Evolutionary conservation across 768 basidiomycete species (phyloP), one percentile per base, ranked within the genome.

Genomic region (Phallus indusiatus): DNA sequence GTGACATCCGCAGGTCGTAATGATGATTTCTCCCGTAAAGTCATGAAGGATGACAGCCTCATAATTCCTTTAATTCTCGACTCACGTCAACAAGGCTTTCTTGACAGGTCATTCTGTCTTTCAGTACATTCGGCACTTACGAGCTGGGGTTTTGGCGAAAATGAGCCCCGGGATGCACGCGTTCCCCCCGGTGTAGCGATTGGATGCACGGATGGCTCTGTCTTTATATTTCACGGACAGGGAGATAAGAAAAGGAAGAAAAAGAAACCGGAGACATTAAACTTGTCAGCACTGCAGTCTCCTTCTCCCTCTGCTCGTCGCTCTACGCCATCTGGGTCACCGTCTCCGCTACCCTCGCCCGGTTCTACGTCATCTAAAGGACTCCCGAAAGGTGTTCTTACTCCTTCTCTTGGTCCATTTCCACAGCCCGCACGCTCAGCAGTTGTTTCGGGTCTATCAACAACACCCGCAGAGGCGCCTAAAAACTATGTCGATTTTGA

Each of bases 401-500:
- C 17, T 17, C 28, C 21, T 59, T 22, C 48, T 18, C 47, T 70
- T 68, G 47, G 62, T 77, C 9, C 79, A 81, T 4, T 84, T 86
- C 67, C 74, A 74, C 37, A 70, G 84, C 11, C 78, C n/a, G 71
- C 78, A 24, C 79, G 82, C 54, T 78, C 86, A 17, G 77, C 80
- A 5, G 78, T 85, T 5, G 85, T 88, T 1, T 86, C 88, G n/a
- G 84, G 82, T 11, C 72, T 92, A 5, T 87, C 82, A 8, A 74
- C 74, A 9, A 85, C 88, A 61, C 79, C 80, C 60, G 87, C 81
- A 0, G 86, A 90, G 67, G 90, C 89, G 0, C 82, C 87, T 0
- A 88, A 81, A 71, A 88, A 83, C 63, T 84, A 80, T 65, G 84
- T 90, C 1, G 90, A 92, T 66, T 89, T 83, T 59, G 90, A 91